Base-by-base conservation (phyloP, 257 asterid genomes). In the Cordia subcordata region DNA sequence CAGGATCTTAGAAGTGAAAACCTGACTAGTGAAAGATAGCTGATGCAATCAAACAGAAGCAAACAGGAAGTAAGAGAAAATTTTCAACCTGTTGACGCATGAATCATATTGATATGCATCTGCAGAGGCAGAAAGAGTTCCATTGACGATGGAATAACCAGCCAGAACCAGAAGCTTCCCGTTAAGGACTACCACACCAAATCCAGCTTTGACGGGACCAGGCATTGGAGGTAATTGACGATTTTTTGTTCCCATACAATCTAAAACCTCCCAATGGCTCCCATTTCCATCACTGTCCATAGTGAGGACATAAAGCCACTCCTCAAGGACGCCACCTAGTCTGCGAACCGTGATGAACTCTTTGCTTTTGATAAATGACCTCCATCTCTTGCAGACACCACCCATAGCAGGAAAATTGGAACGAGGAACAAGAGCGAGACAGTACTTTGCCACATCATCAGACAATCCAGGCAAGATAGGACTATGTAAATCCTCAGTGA, bases 401-500 rank as follows among this genome's bases (percentile, higher is more conserved):
- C 86, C 91, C 85, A 91, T 74, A 15, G 71, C 80, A 13, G 95
- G 95, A 63, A 81, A 67, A 57, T 69, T 46, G 23, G 90, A 65
- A 8, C 85, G 89, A 19, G 96, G 94, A 63, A 91, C 88, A 37
- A 91, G 95, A 39, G 88, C 86, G 55, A 88, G 91, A 70, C 96
- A 85, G 64, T 79, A 71, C 68, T 80, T 88, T 14, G 94, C 80
- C 27, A 91, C 88, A 63, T 85, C 96, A 69, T 91, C 95, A 16
- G 94, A 92, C 75, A 88, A 76, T 55, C 94, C 96, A 61, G 92
- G 90, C 78, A 87, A 76, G 66, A 87, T 72, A 27, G 86, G 76
- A 64, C 66, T 35, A 59, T 63, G 1, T 18, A 32, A 63, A 59
- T 70, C 79, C 74, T 71, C 66, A 44, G 62, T 52, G 20, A 68